Evolutionary conservation across 305 asterid species (phyloP).

Genomic region (Salvia sclarea): DNA sequence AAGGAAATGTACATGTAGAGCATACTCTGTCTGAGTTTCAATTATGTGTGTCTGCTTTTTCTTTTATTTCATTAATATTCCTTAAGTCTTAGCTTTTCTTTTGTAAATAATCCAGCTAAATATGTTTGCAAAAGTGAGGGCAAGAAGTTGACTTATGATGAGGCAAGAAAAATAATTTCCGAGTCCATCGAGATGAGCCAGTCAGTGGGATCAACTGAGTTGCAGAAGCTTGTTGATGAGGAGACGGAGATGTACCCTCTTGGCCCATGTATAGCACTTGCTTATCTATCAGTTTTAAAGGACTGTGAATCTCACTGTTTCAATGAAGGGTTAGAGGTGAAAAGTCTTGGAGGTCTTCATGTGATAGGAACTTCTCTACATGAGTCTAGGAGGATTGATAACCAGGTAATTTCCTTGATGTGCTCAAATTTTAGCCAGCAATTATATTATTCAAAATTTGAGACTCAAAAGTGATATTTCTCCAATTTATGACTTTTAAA

Average conservation of each 20-base stretch:
- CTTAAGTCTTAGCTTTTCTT: not conserved
- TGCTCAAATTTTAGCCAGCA: slow-evolving; percentile 10
- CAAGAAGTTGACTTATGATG: slow-evolving; percentile 65
- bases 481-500: slow-evolving; percentile 11
- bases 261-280: slow-evolving; percentile 88
- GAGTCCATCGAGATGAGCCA: slow-evolving; percentile 88
- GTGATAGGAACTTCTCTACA: slow-evolving; percentile 98
- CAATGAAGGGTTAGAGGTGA: slow-evolving; percentile 93
- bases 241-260: slow-evolving; percentile 85
- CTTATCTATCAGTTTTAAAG: slow-evolving; percentile 82
- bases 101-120: slow-evolving; percentile 55
- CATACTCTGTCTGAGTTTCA: slow-evolving; percentile 14
- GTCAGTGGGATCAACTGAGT: slow-evolving; percentile 61
- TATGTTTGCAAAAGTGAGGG: slow-evolving; percentile 80
- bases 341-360: slow-evolving; percentile 94
- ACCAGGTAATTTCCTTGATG: slow-evolving; percentile 61
- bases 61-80: slow-evolving; percentile 10
- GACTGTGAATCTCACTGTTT: slow-evolving; percentile 86
- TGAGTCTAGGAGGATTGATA: slow-evolving; percentile 97
- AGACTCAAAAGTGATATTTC: slow-evolving; percentile 19
- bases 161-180: slow-evolving; percentile 74
- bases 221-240: slow-evolving; percentile 78
- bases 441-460: slow-evolving; percentile 1
- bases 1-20: not conserved
- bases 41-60: slow-evolving; percentile 10